Conservation (phyloP, 306 rosid genomes). For the Pyrus pyrifolia region DNA sequence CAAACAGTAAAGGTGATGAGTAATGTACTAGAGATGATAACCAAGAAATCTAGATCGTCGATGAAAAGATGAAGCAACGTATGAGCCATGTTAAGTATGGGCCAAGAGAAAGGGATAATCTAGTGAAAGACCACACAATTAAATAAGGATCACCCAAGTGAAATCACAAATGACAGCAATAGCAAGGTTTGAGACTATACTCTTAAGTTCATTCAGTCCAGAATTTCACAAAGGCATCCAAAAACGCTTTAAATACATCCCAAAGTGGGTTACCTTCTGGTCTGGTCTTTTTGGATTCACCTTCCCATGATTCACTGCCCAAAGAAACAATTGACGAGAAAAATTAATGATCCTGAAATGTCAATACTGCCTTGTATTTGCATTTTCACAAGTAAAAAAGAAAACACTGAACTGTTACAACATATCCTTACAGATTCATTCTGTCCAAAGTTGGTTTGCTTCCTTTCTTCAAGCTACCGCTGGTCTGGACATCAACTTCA, state of each 20-base stretch:
- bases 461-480: slow-evolving; percentile 40
- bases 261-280: slow-evolving; percentile 49
- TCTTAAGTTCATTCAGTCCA: slow-evolving; percentile 57
- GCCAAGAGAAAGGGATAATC: neutral
- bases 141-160: neutral
- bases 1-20: neutral
- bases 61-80: neutral
- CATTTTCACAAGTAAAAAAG: neutral
- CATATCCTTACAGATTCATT: slow-evolving; percentile 73
- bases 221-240: slow-evolving; percentile 59
- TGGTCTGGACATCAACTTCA: slow-evolving; percentile 26
- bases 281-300: slow-evolving; percentile 29
- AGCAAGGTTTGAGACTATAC: slow-evolving; percentile 3
- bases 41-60: neutral
- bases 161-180: slow-evolving; percentile 13
- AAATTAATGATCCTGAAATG: slow-evolving; percentile 7
- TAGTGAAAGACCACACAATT: neutral
- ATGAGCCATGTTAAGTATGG: neutral
- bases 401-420: neutral
- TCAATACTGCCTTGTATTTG: neutral
- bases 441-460: slow-evolving; percentile 64
- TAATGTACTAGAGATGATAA: neutral
- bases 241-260: slow-evolving; percentile 40
- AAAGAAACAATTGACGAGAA: slow-evolving; percentile 10
- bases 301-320: slow-evolving; percentile 92